phyloP scores from a whole-genome alignment of 2,329 filamentous ascomycete species.

The Aureobasidium sp. region DNA sequence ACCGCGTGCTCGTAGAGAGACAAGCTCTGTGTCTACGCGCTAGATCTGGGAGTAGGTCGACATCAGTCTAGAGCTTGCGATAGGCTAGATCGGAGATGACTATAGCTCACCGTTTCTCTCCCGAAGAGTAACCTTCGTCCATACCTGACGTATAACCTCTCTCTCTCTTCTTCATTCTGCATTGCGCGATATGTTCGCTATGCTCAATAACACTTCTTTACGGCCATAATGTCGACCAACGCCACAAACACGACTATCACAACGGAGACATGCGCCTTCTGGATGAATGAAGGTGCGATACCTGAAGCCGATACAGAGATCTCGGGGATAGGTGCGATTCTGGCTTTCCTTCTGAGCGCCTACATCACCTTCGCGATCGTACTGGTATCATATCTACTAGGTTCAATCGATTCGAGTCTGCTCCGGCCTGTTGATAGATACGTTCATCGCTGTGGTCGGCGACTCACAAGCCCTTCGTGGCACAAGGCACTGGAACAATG shows the following conservation, averaged over 20 bases:
- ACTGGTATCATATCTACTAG: constrained; percentile 23
- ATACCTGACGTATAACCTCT: background rate
- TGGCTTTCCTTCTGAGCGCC: constrained; percentile 29
- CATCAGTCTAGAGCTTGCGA: background rate
- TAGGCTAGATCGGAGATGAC: background rate
- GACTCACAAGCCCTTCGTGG: constrained; percentile 8
- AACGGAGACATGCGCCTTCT: background rate
- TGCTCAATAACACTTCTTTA: no score
- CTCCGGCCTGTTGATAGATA: constrained; percentile 1
- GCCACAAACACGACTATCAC: background rate
- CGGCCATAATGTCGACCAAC: background rate
- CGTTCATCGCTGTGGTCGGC: background rate
- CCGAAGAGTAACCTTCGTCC: constrained; percentile 15
- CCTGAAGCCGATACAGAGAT: constrained; percentile 27
- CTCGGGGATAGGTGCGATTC: constrained; percentile 27
- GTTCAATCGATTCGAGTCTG: background rate
- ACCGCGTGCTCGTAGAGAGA: background rate
- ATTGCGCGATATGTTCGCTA: background rate
- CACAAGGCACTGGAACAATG: constrained; percentile 20
- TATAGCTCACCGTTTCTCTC: background rate
- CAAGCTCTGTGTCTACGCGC: background rate
- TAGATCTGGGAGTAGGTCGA: background rate
- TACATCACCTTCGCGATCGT: constrained; percentile 26
- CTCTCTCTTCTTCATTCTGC: background rate
- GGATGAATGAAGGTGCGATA: constrained; percentile 11